Evolutionary conservation across 1,284 basidiomycete species (phyloP).

Genomic region (Naganishia sp.): DNA sequence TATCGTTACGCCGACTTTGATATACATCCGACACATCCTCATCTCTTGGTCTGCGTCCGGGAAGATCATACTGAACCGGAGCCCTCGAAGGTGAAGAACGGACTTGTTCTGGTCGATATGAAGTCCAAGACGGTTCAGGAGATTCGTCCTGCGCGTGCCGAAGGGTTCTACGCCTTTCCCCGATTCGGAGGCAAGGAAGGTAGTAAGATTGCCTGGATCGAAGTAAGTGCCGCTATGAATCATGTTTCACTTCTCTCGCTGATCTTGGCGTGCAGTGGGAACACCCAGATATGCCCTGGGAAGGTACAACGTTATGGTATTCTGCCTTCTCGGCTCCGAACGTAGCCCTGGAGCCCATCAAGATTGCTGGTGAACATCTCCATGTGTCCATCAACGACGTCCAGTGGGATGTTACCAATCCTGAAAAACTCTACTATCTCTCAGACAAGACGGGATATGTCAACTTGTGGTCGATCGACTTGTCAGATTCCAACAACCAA

Average conservation of each 20-base stretch:
- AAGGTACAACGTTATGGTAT: slow-evolving; percentile 48
- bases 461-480: slow-evolving; percentile 31
- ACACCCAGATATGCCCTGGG: slow-evolving; percentile 55
- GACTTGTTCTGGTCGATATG: slow-evolving; percentile 46
- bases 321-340: slow-evolving; percentile 28
- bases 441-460: slow-evolving; percentile 45
- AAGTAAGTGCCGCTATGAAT: slow-evolving; percentile 22
- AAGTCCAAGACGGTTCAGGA: slow-evolving; percentile 22
- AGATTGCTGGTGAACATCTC: slow-evolving; percentile 29
- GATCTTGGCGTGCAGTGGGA: slow-evolving; percentile 40
- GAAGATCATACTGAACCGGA: slow-evolving; percentile 49
- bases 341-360: not conserved
- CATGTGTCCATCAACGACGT: slow-evolving; percentile 26
- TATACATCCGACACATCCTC: slow-evolving; percentile 37
- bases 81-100: slow-evolving; percentile 47
- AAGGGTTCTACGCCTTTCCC: slow-evolving; percentile 49
- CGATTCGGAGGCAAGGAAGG: slow-evolving; percentile 37
- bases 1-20: slow-evolving; percentile 48
- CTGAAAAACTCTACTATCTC: slow-evolving; percentile 45
- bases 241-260: not conserved
- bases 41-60: slow-evolving; percentile 43
- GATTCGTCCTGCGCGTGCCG: slow-evolving; percentile 35
- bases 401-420: slow-evolving; percentile 19
- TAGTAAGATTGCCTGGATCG: slow-evolving; percentile 46
- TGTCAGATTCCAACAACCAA: slow-evolving; percentile 3